Evolutionary conservation across 164 flowering plant species (phyloP).

Genomic region (Aristolochia californica): DNA sequence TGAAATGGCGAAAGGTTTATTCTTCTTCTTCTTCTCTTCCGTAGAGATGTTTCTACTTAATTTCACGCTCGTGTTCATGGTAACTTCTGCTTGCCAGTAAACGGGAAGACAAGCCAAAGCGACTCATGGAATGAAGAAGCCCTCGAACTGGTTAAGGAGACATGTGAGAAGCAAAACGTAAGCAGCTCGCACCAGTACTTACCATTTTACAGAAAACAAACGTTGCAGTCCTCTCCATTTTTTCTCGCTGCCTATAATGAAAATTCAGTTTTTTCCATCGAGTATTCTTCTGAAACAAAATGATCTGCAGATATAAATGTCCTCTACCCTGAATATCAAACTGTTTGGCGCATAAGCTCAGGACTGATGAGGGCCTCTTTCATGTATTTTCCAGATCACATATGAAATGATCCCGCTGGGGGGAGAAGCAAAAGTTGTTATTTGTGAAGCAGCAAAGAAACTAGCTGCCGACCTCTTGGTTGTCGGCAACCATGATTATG

Average conservation of each 20-base stretch:
- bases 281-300: neutral
- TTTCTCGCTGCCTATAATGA: neutral
- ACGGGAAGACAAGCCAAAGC: neutral
- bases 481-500: conserved; percentile 10
- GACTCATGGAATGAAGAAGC: neutral
- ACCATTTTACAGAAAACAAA: too few species aligned
- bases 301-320: neutral
- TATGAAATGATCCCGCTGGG: conserved; percentile 9
- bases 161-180: conserved; percentile 11
- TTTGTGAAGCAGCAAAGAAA: conserved; percentile 14
- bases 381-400: conserved; percentile 5
- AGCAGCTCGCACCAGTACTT: neutral
- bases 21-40: neutral
- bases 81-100: neutral
- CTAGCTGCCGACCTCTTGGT: conserved; percentile 11
- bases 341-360: too few species aligned
- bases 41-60: neutral
- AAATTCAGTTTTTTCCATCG: neutral
- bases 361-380: neutral
- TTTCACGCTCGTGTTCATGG: neutral
- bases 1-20: neutral
- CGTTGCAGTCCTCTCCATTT: neutral
- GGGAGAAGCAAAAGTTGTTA: conserved; percentile 12
- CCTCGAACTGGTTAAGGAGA: conserved; percentile 3
- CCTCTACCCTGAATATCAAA: neutral